These are phyloP conservation scores for Bimuria novae-zelandiae DNA, from an alignment of 2,329 filamentous ascomycete genomes.

Conservation along the genomic window DNA sequence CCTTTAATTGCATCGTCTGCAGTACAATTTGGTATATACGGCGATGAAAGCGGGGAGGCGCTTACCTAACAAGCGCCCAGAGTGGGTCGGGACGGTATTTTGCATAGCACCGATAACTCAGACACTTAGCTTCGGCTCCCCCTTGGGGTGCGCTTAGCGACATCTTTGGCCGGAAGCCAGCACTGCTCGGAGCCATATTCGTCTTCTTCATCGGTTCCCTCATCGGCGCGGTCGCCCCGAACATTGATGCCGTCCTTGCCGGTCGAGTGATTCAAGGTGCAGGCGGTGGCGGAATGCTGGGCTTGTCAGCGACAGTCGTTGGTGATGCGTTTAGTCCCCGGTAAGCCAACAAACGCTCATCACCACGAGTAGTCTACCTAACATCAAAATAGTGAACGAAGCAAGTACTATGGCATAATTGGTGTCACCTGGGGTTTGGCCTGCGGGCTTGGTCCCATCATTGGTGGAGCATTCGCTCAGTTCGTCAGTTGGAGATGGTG, in stretches of 20 bases:
- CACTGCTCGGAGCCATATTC: conserved; percentile 56
- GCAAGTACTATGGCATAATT: conserved; percentile 56
- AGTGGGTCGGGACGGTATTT: too few relatives aligned
- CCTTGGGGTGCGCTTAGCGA: conserved; percentile 69
- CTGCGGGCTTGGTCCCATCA: conserved; percentile 56
- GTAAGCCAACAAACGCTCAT: too few relatives aligned
- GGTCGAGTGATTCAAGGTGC: conserved; percentile 66
- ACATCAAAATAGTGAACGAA: conserved; percentile 46
- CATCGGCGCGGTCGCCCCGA: conserved; percentile 61
- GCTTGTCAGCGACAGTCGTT: conserved; percentile 66
- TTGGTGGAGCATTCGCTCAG: conserved; percentile 57
- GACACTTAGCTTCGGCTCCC: too few relatives aligned
- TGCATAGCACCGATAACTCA: too few relatives aligned
- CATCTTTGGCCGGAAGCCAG: conserved; percentile 62
- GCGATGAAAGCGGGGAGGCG: too few relatives aligned
- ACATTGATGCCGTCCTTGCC: conserved; percentile 63
- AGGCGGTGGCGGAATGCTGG: conserved; percentile 65
- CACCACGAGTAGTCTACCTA: too few relatives aligned
- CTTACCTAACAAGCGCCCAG: too few relatives aligned
- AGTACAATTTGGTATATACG: too few relatives aligned
- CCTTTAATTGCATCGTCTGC: too few relatives aligned
- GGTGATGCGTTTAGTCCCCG: too few relatives aligned
- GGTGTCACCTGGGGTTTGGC: conserved; percentile 61
- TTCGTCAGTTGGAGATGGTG: conserved; percentile 58
- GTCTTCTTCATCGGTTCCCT: conserved; percentile 65